Percentiles rank a stretch among this genome's conserved stretches.
These are phyloP conservation scores for Urochloa ruziziensis DNA, from an alignment of 176 grass and related monocot species.

Conservation along the genomic window DNA sequence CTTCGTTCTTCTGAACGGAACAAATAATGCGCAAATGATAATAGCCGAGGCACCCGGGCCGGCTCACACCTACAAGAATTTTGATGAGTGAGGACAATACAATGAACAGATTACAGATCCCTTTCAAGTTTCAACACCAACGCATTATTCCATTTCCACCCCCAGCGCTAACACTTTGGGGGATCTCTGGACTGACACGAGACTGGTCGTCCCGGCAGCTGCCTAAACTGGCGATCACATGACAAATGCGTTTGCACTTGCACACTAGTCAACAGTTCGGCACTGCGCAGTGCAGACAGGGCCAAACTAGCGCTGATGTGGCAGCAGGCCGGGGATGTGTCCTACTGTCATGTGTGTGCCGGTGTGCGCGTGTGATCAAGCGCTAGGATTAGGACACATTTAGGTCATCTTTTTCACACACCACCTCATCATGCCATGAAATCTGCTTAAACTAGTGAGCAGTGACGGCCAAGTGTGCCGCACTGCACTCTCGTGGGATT, in stretches of 20 bases:
- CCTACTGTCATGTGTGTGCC: too few relatives aligned
- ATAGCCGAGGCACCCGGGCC: too few relatives aligned
- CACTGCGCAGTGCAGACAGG: not conserved
- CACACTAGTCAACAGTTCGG: conserved; percentile 15
- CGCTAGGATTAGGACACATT: not conserved
- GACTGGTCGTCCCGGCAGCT: not conserved
- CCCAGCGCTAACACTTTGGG: not conserved
- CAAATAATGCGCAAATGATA: too few relatives aligned
- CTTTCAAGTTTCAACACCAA: too few relatives aligned
- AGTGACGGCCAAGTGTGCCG: not conserved
- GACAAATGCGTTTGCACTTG: not conserved
- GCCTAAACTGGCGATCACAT: not conserved
- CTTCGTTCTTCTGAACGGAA: not conserved
- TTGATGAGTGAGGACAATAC: too few relatives aligned
- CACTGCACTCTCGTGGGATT: too few relatives aligned
- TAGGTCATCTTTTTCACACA: not conserved
- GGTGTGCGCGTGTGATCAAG: too few relatives aligned
- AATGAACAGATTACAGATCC: too few relatives aligned
- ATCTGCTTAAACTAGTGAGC: not conserved
- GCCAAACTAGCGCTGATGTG: not conserved
- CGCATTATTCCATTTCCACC: too few relatives aligned
- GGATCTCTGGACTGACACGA: not conserved
- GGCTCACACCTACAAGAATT: too few relatives aligned
- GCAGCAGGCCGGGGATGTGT: not conserved
- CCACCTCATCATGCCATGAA: not conserved